Evolutionary conservation across 2,329 filamentous ascomycete genomes (phyloP).

Genomic region (Ophiosphaerella herpotricha): DNA sequence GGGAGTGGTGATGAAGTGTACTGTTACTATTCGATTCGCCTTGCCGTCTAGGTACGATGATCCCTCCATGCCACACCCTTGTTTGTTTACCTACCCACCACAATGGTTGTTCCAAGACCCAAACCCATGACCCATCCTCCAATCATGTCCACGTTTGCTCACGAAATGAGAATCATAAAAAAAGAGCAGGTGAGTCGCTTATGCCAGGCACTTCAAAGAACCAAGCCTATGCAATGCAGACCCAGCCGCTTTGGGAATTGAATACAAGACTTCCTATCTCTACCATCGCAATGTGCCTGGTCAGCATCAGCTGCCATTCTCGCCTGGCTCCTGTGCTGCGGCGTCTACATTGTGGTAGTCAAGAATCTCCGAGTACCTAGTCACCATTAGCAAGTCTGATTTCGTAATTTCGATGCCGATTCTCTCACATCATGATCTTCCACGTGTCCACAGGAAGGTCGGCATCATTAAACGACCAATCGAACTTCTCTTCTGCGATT

Average conservation of each 20-base stretch:
- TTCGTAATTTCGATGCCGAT: too few relatives aligned
- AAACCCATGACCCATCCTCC: too few relatives aligned
- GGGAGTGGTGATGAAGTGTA: not conserved
- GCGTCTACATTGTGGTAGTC: constrained; percentile 94
- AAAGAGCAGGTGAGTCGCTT: constrained; percentile 21
- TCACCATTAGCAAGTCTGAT: constrained; percentile 16
- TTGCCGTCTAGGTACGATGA: constrained; percentile 17
- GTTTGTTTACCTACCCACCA: constrained; percentile 23
- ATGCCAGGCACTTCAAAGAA: constrained; percentile 18
- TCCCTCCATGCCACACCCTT: constrained; percentile 11
- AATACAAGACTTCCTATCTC: constrained; percentile 14
- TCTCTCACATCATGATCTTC: constrained; percentile 97
- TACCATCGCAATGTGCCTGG: constrained; percentile 8
- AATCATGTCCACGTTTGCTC: constrained; percentile 3
- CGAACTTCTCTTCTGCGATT: constrained; percentile 94
- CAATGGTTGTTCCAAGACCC: not conserved
- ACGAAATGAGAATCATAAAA: constrained; percentile 20
- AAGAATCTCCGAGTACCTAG: constrained; percentile 96
- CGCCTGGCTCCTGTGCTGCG: constrained; percentile 53
- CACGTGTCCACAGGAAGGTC: constrained; percentile 98
- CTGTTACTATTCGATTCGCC: constrained; percentile 10
- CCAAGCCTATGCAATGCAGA: constrained; percentile 14
- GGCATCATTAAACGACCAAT: constrained; percentile 99
- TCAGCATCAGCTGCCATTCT: constrained; percentile 39
- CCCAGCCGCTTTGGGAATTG: constrained; percentile 15